Percentiles rank a stretch among this genome's conserved stretches.
Evolutionary conservation across 2,329 filamentous ascomycete species (phyloP).

Genomic region (Cladophialophora exuberans): DNA sequence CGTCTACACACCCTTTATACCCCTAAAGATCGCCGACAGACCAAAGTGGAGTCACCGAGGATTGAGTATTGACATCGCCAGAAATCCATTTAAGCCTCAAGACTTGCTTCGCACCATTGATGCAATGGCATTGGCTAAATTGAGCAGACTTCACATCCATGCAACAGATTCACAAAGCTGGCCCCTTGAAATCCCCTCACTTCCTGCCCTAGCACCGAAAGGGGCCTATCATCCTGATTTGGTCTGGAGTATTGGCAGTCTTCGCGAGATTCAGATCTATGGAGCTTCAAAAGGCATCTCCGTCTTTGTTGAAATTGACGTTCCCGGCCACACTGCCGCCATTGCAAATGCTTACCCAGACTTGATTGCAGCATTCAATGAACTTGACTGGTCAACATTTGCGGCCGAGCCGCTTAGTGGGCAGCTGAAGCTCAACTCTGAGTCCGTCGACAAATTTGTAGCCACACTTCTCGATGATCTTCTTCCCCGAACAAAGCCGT

Average conservation of each 20-base stretch:
- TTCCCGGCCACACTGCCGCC: conserved; percentile 76
- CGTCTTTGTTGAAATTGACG: conserved; percentile 76
- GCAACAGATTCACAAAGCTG: conserved; percentile 60
- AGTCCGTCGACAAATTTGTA: conserved; percentile 71
- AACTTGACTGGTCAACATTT: conserved; percentile 57
- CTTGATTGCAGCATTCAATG: conserved; percentile 66
- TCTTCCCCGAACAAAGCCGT: conserved; percentile 70
- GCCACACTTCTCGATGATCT: conserved; percentile 74
- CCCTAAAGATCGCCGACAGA: conserved; percentile 70
- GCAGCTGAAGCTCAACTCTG: conserved; percentile 75
- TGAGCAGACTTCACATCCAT: conserved; percentile 63
- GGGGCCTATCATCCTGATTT: conserved; percentile 72
- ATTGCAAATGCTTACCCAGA: conserved; percentile 71
- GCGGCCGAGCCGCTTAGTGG: conserved; percentile 60
- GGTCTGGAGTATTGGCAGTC: conserved; percentile 68
- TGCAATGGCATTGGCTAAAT: conserved; percentile 64
- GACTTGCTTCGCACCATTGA: conserved; percentile 78
- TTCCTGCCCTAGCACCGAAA: conserved; percentile 72
- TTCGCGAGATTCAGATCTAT: conserved; percentile 70
- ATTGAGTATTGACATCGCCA: conserved; percentile 75
- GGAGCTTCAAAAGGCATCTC: conserved; percentile 70
- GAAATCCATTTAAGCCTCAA: conserved; percentile 69
- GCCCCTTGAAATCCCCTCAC: conserved; percentile 75
- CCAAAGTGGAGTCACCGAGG: conserved; percentile 79
- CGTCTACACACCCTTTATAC: conserved; percentile 71